These are phyloP conservation scores for Penicillium lagena DNA, from an alignment of 495 filamentous ascomycete genomes.

Conservation along the genomic window DNA sequence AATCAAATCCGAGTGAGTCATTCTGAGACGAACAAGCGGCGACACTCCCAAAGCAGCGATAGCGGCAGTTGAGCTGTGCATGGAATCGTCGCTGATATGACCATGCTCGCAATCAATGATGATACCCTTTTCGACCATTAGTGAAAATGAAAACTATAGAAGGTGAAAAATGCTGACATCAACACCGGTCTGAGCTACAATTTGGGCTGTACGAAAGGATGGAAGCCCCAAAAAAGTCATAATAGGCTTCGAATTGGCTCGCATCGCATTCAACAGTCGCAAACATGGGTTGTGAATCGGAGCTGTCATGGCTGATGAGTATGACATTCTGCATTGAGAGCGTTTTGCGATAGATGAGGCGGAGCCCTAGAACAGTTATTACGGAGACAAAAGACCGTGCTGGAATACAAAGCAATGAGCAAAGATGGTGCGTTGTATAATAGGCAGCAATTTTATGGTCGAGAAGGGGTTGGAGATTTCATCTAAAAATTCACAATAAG, in stretches of 20 bases:
- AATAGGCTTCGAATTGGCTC: constrained; percentile 21
- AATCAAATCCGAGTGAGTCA: constrained; percentile 35
- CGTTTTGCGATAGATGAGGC: too few species aligned
- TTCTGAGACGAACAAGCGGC: constrained; percentile 61
- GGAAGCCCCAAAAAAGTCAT: constrained; percentile 36
- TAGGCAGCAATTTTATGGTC: too few species aligned
- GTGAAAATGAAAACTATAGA: neutral
- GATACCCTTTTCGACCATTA: constrained; percentile 12
- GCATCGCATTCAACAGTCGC: constrained; percentile 28
- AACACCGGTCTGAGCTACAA: constrained; percentile 30
- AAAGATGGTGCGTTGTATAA: too few species aligned
- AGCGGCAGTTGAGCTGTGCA: constrained; percentile 76
- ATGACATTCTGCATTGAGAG: constrained; percentile 22
- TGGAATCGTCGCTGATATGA: constrained; percentile 55
- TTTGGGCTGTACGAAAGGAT: constrained; percentile 28
- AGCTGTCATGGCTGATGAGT: constrained; percentile 26
- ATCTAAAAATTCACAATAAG: too few species aligned
- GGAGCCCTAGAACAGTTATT: too few species aligned
- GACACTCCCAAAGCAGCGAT: constrained; percentile 61
- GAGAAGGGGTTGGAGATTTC: too few species aligned
- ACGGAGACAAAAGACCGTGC: too few species aligned
- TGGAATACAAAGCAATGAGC: too few species aligned
- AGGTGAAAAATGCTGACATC: constrained; percentile 21
- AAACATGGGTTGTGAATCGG: constrained; percentile 27
- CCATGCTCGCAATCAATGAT: constrained; percentile 26